These are phyloP conservation scores for Clavispora fructus DNA, from an alignment of 805 yeast genomes.

Conservation along the genomic window DNA sequence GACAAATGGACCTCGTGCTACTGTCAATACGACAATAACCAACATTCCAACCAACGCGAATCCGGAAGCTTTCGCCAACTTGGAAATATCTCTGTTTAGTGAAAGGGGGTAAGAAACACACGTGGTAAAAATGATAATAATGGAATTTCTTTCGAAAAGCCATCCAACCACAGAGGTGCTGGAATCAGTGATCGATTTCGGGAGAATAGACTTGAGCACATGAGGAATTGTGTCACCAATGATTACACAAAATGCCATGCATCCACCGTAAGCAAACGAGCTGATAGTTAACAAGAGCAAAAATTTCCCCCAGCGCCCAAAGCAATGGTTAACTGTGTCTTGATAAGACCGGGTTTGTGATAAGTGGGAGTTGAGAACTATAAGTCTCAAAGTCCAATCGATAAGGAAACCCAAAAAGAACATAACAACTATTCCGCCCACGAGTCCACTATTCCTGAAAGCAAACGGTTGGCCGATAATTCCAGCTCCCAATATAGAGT, in stretches of 20 bases:
- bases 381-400: constrained; percentile 81
- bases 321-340: constrained; percentile 75
- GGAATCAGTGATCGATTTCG: constrained; percentile 30
- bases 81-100: constrained; percentile 72
- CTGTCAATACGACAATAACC: constrained; percentile 67
- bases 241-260: constrained; percentile 88
- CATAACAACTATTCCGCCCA: constrained; percentile 66
- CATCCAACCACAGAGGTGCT: constrained; percentile 36
- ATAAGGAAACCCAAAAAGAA: constrained; percentile 60
- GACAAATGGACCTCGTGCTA: constrained; percentile 65
- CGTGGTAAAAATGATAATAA: constrained; percentile 64
- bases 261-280: constrained; percentile 89
- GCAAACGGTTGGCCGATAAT: constrained; percentile 94
- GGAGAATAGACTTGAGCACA: constrained; percentile 65
- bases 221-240: constrained; percentile 95
- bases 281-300: constrained; percentile 73
- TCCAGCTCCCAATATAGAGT: constrained; percentile 92
- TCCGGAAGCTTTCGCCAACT: constrained; percentile 80
- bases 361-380: constrained; percentile 75
- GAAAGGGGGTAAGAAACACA: constrained; percentile 81
- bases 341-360: constrained; percentile 78
- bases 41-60: constrained; percentile 83
- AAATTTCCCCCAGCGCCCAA: constrained; percentile 67
- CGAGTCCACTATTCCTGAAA: constrained; percentile 69
- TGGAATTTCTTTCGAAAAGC: constrained; percentile 60